phyloP scores from a whole-genome alignment of 2,329 filamentous ascomycete species.

The Neophaeococcomyces aloes region DNA sequence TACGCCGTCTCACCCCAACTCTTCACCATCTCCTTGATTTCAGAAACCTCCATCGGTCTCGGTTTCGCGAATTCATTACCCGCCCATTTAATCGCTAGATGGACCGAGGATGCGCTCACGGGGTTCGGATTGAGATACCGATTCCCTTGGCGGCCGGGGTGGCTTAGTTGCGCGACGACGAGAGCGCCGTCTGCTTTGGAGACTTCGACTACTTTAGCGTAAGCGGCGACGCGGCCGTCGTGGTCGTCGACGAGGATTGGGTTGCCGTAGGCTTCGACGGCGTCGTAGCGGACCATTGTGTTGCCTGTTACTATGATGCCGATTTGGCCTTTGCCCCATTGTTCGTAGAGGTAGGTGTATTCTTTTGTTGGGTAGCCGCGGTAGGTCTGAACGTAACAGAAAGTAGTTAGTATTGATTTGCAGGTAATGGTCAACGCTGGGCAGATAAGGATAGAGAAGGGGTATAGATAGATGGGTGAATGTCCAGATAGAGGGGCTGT shows the following conservation, averaged over 20 bases:
- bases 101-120: slow-evolving; percentile 42
- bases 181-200: slow-evolving; percentile 49
- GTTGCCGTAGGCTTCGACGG: slow-evolving; percentile 48
- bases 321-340: slow-evolving; percentile 50
- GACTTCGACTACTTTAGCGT: slow-evolving; percentile 45
- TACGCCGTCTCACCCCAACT: slow-evolving; percentile 15
- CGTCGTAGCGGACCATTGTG: slow-evolving; percentile 52
- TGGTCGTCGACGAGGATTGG: slow-evolving; percentile 47
- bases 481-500: no score
- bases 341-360: slow-evolving; percentile 47
- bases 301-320: slow-evolving; percentile 55
- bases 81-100: slow-evolving; percentile 29
- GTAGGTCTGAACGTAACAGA: slow-evolving; percentile 33
- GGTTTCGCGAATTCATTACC: slow-evolving; percentile 29
- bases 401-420: no score
- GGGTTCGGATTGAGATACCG: slow-evolving; percentile 39
- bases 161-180: slow-evolving; percentile 50
- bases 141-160: slow-evolving; percentile 50
- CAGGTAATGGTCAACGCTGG: no score
- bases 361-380: slow-evolving; percentile 46
- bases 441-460: no score
- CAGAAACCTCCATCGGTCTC: slow-evolving; percentile 22
- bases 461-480: no score
- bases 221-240: slow-evolving; percentile 48
- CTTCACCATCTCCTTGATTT: slow-evolving; percentile 17